Conservation (phyloP, 2,329 filamentous ascomycete genomes). For the Colletotrichum paranaense region DNA sequence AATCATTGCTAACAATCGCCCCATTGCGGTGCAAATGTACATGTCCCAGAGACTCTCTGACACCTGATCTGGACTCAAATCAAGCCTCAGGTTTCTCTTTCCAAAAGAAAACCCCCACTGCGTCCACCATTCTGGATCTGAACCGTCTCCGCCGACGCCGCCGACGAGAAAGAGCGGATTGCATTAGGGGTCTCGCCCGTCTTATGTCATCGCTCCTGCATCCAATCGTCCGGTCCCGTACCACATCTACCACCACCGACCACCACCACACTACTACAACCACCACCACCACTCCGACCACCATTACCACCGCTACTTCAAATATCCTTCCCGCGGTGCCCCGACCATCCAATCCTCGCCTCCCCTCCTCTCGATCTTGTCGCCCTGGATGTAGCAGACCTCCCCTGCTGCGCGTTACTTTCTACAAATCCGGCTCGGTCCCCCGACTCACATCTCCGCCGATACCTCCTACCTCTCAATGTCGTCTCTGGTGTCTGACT, state of each 20-base stretch:
- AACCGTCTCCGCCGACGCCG: conserved; percentile 27
- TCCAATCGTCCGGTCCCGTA: conserved; percentile 34
- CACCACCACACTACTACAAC: neutral
- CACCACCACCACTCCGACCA: neutral
- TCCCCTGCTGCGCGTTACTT: conserved; percentile 8
- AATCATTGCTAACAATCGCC: conserved; percentile 7
- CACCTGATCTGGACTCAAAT: conserved; percentile 18
- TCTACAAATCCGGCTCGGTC: conserved; percentile 22
- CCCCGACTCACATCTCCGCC: neutral
- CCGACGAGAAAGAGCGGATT: conserved; percentile 21
- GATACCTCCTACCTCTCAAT: conserved; percentile 51
- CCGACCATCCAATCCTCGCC: neutral
- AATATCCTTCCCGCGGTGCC: conserved; percentile 24
- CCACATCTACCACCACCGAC: conserved; percentile 17
- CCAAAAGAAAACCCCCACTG: neutral
- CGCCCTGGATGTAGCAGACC: conserved; percentile 29
- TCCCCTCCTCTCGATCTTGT: conserved; percentile 7
- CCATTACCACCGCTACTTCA: conserved; percentile 19
- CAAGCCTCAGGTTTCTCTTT: conserved; percentile 9
- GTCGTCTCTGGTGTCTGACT: conserved; percentile 73
- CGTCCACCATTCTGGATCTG: conserved; percentile 3
- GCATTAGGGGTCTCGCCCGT: conserved; percentile 28
- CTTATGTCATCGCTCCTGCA: conserved; percentile 36
- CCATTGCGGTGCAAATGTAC: conserved; percentile 29
- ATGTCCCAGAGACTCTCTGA: conserved; percentile 18